phyloP scores from a whole-genome alignment of 2,329 filamentous ascomycete genomes.

The Harringtonia aguacate region DNA sequence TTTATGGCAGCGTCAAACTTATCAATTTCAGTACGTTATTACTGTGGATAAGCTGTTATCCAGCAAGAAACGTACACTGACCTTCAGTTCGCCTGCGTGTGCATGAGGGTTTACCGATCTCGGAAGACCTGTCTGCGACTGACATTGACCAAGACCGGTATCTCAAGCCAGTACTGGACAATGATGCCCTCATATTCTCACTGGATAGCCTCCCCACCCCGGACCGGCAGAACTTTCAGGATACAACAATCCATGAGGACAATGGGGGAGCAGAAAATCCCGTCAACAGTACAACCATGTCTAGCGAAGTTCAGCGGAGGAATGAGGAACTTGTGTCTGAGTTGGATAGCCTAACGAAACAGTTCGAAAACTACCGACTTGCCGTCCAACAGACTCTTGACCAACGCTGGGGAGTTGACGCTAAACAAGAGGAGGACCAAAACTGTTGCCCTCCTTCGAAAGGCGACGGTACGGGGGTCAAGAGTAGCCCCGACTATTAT shows the following conservation, averaged over 20 bases:
- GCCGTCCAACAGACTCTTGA: conserved; percentile 58
- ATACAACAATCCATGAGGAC: conserved; percentile 6
- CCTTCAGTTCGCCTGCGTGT: conserved; percentile 34
- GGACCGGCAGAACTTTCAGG: conserved; percentile 23
- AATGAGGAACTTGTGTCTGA: conserved; percentile 50
- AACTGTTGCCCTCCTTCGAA: conserved; percentile 5
- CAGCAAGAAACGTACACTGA: no score
- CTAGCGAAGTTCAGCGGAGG: conserved; percentile 26
- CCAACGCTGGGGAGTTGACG: conserved; percentile 50
- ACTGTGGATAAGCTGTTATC: no score
- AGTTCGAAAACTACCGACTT: conserved; percentile 55
- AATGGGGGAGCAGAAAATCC: background rate
- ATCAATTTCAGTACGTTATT: conserved; percentile 51
- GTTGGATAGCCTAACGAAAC: conserved; percentile 44
- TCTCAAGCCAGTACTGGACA: conserved; percentile 74
- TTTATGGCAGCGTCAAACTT: conserved; percentile 62
- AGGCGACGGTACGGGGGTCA: conserved; percentile 18
- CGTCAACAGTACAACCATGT: background rate
- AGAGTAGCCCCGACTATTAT: conserved; percentile 32
- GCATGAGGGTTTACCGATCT: conserved; percentile 32
- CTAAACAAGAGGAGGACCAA: conserved; percentile 24
- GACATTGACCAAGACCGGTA: conserved; percentile 69
- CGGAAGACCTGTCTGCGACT: conserved; percentile 46
- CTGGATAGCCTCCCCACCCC: conserved; percentile 63
- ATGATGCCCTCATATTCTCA: conserved; percentile 80